Percentiles rank a stretch among this genome's conserved stretches.
These are phyloP conservation scores for Nemania sp. DNA, from an alignment of 2,329 filamentous ascomycete species.

Conservation along the genomic window DNA sequence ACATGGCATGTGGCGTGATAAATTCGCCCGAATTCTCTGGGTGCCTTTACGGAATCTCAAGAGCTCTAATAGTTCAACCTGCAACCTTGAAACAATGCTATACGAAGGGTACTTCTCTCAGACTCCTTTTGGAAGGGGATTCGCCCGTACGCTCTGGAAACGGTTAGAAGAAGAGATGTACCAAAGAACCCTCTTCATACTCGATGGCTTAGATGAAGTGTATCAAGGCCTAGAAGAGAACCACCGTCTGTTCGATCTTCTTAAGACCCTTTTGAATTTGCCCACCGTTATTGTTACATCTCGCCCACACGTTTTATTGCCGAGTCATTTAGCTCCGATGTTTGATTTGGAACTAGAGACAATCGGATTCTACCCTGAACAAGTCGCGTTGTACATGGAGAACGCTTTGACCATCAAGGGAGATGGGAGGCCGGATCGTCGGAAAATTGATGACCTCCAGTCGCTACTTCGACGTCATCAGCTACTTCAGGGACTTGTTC, in stretches of 20 bases:
- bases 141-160: background rate
- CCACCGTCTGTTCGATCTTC: background rate
- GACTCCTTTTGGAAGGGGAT: background rate
- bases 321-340: background rate
- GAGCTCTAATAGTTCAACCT: background rate
- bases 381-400: slow-evolving; percentile 41
- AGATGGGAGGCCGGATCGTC: slow-evolving; percentile 14
- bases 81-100: background rate
- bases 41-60: slow-evolving; percentile 6
- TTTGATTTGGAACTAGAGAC: slow-evolving; percentile 46
- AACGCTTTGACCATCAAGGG: slow-evolving; percentile 3
- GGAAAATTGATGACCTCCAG: slow-evolving; percentile 34
- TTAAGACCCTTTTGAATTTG: slow-evolving; percentile 26
- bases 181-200: slow-evolving; percentile 41
- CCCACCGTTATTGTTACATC: slow-evolving; percentile 47
- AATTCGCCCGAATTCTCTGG: slow-evolving; percentile 3
- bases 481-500: slow-evolving; percentile 44
- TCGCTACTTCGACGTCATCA: slow-evolving; percentile 41
- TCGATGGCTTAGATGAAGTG: slow-evolving; percentile 52
- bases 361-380: slow-evolving; percentile 45
- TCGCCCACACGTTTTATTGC: slow-evolving; percentile 38
- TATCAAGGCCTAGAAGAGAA: background rate
- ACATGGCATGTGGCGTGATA: background rate
- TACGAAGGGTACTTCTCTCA: background rate
- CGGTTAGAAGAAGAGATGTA: background rate